These are phyloP conservation scores for Fagopyrum homotropicum DNA, from an alignment of 148 eudicot species.

Conservation along the genomic window DNA sequence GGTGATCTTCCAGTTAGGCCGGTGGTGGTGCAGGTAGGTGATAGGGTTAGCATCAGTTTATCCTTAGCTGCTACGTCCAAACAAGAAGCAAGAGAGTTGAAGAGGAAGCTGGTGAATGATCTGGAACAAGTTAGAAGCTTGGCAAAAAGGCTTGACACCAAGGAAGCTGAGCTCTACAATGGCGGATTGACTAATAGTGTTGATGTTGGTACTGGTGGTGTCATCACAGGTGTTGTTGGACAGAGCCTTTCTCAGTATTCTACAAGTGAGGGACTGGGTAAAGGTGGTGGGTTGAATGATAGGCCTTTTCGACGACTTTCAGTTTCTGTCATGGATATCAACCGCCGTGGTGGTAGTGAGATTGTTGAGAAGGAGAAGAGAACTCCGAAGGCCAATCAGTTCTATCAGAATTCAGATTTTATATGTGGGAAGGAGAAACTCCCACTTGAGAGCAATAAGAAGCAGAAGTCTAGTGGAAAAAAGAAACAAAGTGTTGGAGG, in stretches of 20 bases:
- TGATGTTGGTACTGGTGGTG: constrained; percentile 17
- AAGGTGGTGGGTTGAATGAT: constrained; percentile 13
- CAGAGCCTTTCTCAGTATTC: constrained; percentile 28
- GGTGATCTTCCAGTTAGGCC: constrained; percentile 18
- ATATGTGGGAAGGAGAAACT: constrained; percentile 69
- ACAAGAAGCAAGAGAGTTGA: constrained; percentile 46
- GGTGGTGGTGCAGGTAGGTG: constrained; percentile 41
- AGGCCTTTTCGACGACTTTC: constrained; percentile 47
- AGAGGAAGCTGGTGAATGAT: constrained; percentile 57
- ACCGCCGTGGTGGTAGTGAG: constrained; percentile 30
- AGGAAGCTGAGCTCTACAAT: constrained; percentile 44
- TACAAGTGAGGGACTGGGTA: constrained; percentile 23
- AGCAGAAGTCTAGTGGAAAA: constrained; percentile 37
- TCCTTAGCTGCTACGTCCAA: constrained; percentile 30
- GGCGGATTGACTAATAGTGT: constrained; percentile 19
- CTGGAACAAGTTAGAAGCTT: constrained; percentile 69
- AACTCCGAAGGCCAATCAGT: constrained; percentile 85
- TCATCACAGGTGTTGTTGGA: constrained; percentile 14
- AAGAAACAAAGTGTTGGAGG: constrained; percentile 31
- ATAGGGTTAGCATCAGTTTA: constrained; percentile 56
- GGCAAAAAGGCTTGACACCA: constrained; percentile 50
- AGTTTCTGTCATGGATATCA: constrained; percentile 48
- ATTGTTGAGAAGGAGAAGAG: constrained; percentile 75
- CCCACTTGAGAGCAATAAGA: constrained; percentile 67
- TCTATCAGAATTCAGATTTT: constrained; percentile 64